Conservation (phyloP, 129 eudicot species). For the sunflower (Helianthus annuus) region HanXRQr2.0-SUNRISE NC_035434.2:156027845-156028344, state of each 20-base stretch:
- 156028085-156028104: conserved; percentile 91
- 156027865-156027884: background rate
- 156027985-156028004: conserved; percentile 91
- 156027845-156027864: no score
- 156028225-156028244: conserved; percentile 85
- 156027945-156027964: conserved; percentile 92
- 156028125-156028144: conserved; percentile 92
- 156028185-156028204: conserved; percentile 98
- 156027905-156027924: conserved; percentile 99
- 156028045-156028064: conserved; percentile 81
- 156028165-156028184: conserved; percentile 97
- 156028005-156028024: conserved; percentile 89
- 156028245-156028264: conserved; percentile 84
- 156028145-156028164: conserved; percentile 97
- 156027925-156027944: conserved; percentile 88
- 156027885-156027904: conserved; percentile 76
- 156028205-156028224: conserved; percentile 94
- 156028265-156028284: conserved; percentile 98
- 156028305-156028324: conserved; percentile 91
- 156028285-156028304: conserved; percentile 85
- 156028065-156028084: conserved; percentile 82
- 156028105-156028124: conserved; percentile 80
- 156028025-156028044: conserved; percentile 86
- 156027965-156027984: conserved; percentile 96
- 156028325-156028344: conserved; percentile 87